These are phyloP conservation scores for Podospora sp. DNA, from an alignment of 495 filamentous ascomycete species.

Conservation along the genomic window DNA sequence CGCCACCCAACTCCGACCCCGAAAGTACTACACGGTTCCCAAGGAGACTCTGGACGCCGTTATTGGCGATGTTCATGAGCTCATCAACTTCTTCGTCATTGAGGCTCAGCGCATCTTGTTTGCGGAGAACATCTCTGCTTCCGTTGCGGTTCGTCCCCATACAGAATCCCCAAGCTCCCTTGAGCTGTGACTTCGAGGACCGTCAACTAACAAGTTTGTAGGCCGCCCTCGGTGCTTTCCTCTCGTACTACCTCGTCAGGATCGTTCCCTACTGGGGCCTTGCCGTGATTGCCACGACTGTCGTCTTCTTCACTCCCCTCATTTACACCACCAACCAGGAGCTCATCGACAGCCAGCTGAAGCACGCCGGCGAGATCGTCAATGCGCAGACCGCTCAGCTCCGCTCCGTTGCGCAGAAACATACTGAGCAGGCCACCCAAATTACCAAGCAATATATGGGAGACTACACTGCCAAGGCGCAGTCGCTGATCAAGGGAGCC, in stretches of 20 bases:
- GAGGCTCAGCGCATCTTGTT: slow-evolving; percentile 95
- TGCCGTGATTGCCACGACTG: slow-evolving; percentile 71
- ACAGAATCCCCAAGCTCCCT: slow-evolving; percentile 11
- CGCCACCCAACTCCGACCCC: slow-evolving; percentile 82
- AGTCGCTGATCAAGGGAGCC: slow-evolving; percentile 60
- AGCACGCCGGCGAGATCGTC: slow-evolving; percentile 68
- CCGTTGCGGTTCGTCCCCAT: slow-evolving; percentile 68
- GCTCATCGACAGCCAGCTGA: slow-evolving; percentile 83
- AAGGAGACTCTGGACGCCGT: slow-evolving; percentile 78
- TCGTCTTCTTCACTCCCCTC: slow-evolving; percentile 83
- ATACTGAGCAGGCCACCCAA: slow-evolving; percentile 74
- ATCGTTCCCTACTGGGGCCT: slow-evolving; percentile 93
- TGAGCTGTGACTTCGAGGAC: slow-evolving; percentile 18
- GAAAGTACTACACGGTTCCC: slow-evolving; percentile 88
- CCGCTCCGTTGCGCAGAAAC: slow-evolving; percentile 76
- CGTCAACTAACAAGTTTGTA: slow-evolving; percentile 24
- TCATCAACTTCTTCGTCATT: slow-evolving; percentile 96
- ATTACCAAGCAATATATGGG: slow-evolving; percentile 78
- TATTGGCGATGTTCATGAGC: slow-evolving; percentile 83
- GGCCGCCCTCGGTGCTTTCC: slow-evolving; percentile 63
- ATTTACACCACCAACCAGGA: slow-evolving; percentile 93
- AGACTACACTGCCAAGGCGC: slow-evolving; percentile 84
- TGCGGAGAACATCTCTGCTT: slow-evolving; percentile 85
- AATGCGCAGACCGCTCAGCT: slow-evolving; percentile 81
- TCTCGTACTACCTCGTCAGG: slow-evolving; percentile 93